These are phyloP conservation scores for Fusarium sambucinum DNA, from an alignment of 2,329 filamentous ascomycete genomes.

Conservation along the genomic window DNA sequence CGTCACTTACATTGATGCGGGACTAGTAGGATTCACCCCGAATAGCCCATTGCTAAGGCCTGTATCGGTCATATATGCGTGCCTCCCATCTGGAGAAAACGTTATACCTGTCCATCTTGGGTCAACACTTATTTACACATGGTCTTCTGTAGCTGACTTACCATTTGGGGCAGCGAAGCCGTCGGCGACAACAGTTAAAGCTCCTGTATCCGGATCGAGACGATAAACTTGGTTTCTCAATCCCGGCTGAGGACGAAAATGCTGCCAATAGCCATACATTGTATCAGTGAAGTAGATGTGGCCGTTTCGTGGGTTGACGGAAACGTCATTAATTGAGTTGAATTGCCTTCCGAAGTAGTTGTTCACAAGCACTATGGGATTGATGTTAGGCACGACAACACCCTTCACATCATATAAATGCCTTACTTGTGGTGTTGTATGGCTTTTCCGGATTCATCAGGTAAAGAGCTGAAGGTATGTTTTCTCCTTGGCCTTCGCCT, in stretches of 20 bases:
- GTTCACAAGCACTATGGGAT: constrained; percentile 61
- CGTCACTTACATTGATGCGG: constrained; percentile 61
- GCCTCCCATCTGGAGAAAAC: constrained; percentile 66
- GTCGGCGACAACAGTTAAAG: constrained; percentile 68
- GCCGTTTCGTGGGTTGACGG: constrained; percentile 64
- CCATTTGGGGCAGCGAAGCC: constrained; percentile 68
- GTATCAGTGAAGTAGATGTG: constrained; percentile 75
- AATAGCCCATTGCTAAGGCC: constrained; percentile 59
- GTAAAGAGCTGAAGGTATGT: constrained; percentile 45
- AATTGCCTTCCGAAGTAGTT: constrained; percentile 71
- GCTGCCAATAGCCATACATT: constrained; percentile 69
- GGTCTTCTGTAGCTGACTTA: constrained; percentile 13
- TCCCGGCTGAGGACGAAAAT: constrained; percentile 66
- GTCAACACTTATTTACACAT: background rate
- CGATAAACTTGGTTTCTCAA: constrained; percentile 71
- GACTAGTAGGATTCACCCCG: constrained; percentile 56
- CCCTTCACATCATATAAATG: accelerated
- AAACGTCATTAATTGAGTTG: constrained; percentile 70
- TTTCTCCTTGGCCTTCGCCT: constrained; percentile 62
- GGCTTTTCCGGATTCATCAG: constrained; percentile 53
- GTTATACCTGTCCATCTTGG: constrained; percentile 56
- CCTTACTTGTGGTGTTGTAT: constrained; percentile 63
- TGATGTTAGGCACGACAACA: background rate
- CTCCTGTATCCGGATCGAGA: constrained; percentile 62
- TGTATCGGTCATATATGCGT: constrained; percentile 69